These are phyloP conservation scores for Sporothrix euskadiensis DNA, from an alignment of 2,329 filamentous ascomycete species.

Conservation along the genomic window DNA sequence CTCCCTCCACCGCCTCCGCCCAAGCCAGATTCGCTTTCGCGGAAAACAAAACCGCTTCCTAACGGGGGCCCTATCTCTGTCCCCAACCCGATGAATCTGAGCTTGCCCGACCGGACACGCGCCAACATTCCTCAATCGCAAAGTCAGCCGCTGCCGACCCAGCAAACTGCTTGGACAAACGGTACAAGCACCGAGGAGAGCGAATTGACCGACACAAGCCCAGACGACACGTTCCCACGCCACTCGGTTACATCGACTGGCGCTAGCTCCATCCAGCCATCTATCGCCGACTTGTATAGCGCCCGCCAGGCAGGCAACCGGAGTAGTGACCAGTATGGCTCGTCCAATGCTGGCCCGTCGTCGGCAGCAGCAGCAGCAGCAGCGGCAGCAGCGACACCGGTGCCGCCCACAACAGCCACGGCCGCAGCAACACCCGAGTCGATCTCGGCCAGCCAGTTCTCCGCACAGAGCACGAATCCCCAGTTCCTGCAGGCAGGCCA, in stretches of 20 bases:
- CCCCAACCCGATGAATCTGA: slow-evolving; percentile 26
- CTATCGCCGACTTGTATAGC: slow-evolving; percentile 39
- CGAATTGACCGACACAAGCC: slow-evolving; percentile 19
- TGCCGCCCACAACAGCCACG: slow-evolving; percentile 13
- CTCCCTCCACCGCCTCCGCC: slow-evolving; percentile 26
- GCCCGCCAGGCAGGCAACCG: slow-evolving; percentile 36
- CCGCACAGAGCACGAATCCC: background rate
- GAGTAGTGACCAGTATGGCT: slow-evolving; percentile 30
- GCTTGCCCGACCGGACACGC: slow-evolving; percentile 27
- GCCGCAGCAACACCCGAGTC: slow-evolving; percentile 12
- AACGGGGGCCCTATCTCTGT: slow-evolving; percentile 29
- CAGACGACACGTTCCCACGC: slow-evolving; percentile 36
- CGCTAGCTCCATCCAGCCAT: slow-evolving; percentile 39
- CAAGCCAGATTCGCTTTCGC: slow-evolving; percentile 20
- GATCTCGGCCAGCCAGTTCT: slow-evolving; percentile 2
- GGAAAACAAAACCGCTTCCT: slow-evolving; percentile 21
- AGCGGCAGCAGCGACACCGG: background rate
- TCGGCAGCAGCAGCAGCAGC: background rate
- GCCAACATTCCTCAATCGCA: background rate
- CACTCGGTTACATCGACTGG: slow-evolving; percentile 41
- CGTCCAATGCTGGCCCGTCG: background rate
- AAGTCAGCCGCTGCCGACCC: background rate
- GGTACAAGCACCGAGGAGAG: slow-evolving; percentile 20
- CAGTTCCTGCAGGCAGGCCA: slow-evolving; percentile 4
- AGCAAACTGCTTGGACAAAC: slow-evolving; percentile 6